Base-by-base conservation (phyloP, 345 rosid species). In the Salix udensis region DNA sequence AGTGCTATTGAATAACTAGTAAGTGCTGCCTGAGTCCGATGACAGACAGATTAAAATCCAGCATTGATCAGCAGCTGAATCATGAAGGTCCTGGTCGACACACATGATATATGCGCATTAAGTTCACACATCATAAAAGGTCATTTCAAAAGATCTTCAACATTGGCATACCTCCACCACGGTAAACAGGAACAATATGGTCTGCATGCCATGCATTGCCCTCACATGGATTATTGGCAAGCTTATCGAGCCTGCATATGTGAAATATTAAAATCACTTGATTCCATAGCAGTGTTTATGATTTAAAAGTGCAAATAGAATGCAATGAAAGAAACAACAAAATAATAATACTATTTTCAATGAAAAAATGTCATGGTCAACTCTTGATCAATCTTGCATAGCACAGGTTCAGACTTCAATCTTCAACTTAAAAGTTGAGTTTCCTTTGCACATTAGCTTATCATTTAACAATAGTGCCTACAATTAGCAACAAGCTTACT, bases 181-280 rank as follows among this genome's bases (percentile, higher is more conserved):
- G 87, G 84, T 89, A 95, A 67, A 93, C 98, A 65, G 98, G 96
- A 82, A 95, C 72, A 52, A 93, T 87, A 77, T 95, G 98, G 86
- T 95, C 98, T 5, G 97, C 98, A 82, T 93, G 97, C 98, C 98
- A 92, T 3, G 95, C 97, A 79, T 91, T 88, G 66, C 95, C 97
- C 86, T 90, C 94, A 2, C 86, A 82, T 80, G 98, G 97, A 83
- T 89, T 88, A 77, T 82, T 83, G 46, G 88, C 92, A 77, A 95
- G 90, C 81, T 92, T 89, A 68, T 91, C 91, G 18, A 93, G 79
- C 90, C 98, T 95, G 82, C 74, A 79, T 19, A 80, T 28, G 40
- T 67, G 64, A 55, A 53, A 81, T 64, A 44, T 6, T 19, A 73
- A 70, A 80, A 73, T 60, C 34, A 58, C 75, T 39, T 28, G 79